These are phyloP conservation scores for Parafenestella ontariensis DNA, from an alignment of 2,329 filamentous ascomycete species.

Conservation along the genomic window DNA sequence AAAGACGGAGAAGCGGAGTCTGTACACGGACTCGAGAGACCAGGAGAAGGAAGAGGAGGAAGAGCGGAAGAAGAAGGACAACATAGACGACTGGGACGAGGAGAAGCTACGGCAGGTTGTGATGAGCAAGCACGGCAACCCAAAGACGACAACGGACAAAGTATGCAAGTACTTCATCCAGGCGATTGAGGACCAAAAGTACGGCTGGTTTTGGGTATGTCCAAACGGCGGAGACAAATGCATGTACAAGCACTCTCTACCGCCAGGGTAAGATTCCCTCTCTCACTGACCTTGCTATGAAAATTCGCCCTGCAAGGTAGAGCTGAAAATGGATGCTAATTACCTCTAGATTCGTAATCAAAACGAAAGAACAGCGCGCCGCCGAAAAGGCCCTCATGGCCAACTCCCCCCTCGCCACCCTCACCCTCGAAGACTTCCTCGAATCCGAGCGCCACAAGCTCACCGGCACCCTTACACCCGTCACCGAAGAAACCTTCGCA, in stretches of 20 bases:
- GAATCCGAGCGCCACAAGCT: slow-evolving; percentile 97
- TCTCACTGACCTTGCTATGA: too few species aligned
- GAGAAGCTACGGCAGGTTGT: slow-evolving; percentile 92
- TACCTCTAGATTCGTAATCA: slow-evolving; percentile 79
- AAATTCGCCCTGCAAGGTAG: too few species aligned
- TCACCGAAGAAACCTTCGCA: slow-evolving; percentile 89
- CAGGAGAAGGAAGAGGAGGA: slow-evolving; percentile 74
- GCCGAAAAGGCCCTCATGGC: slow-evolving; percentile 96
- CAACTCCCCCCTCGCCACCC: slow-evolving; percentile 91
- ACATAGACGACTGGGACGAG: slow-evolving; percentile 97
- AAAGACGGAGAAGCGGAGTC: slow-evolving; percentile 88
- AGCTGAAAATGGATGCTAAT: slow-evolving; percentile 22
- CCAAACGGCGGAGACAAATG: slow-evolving; percentile 96
- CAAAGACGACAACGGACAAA: slow-evolving; percentile 93
- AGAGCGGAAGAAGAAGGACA: slow-evolving; percentile 85
- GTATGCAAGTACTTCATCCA: slow-evolving; percentile 99
- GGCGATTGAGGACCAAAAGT: slow-evolving; percentile 97
- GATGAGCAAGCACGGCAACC: slow-evolving; percentile 95
- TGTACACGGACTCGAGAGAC: slow-evolving; percentile 85
- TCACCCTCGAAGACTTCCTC: slow-evolving; percentile 96
- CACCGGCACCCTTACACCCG: slow-evolving; percentile 87
- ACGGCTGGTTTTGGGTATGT: slow-evolving; percentile 99
- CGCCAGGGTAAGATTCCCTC: slow-evolving; percentile 76
- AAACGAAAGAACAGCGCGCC: slow-evolving; percentile 95
- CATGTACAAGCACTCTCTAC: slow-evolving; percentile 97